Percentiles rank a stretch among this genome's conserved stretches.
Conservation (phyloP, 202 grass and related monocot species). For the Miscanthus sacchariflorus region DNA sequence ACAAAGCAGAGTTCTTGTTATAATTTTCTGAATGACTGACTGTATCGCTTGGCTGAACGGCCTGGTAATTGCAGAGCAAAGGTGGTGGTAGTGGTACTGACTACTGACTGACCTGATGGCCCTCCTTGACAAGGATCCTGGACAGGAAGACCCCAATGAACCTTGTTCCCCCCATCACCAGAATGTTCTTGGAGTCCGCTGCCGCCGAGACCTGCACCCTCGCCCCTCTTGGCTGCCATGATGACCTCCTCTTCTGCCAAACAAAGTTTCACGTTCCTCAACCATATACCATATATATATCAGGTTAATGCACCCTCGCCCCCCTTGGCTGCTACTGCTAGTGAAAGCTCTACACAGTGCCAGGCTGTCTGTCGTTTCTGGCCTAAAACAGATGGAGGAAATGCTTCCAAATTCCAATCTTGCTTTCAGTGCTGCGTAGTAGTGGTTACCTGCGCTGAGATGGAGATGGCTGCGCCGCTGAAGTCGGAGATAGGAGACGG, state of each 20-base stretch:
- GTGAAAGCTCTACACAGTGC: not conserved
- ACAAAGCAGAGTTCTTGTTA: not conserved
- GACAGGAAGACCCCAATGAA: constrained; percentile 94
- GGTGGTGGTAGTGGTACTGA: not conserved
- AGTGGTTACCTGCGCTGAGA: constrained; percentile 65
- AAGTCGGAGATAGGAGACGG: constrained; percentile 80
- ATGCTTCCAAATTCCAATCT: not conserved
- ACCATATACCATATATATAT: too few species aligned
- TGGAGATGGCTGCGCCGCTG: constrained; percentile 52
- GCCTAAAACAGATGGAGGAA: not conserved
- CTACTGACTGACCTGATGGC: constrained; percentile 68
- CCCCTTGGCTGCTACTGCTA: not conserved
- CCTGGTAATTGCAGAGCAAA: not conserved
- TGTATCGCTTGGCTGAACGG: not conserved
- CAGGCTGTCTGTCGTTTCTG: not conserved
- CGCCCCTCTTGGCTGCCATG: constrained; percentile 54
- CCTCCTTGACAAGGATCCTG: constrained; percentile 90
- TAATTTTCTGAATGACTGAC: not conserved
- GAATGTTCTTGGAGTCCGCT: constrained; percentile 81
- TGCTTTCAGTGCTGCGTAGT: too few species aligned
- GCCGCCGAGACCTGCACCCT: constrained; percentile 66
- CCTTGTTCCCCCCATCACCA: constrained; percentile 96
- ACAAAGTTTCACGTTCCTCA: too few species aligned
- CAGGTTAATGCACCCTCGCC: too few species aligned
- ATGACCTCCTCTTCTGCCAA: constrained; percentile 57